Evolutionary conservation across 208 protist genomes (phyloP).

Genomic region (Naegleria lovaniensis): DNA sequence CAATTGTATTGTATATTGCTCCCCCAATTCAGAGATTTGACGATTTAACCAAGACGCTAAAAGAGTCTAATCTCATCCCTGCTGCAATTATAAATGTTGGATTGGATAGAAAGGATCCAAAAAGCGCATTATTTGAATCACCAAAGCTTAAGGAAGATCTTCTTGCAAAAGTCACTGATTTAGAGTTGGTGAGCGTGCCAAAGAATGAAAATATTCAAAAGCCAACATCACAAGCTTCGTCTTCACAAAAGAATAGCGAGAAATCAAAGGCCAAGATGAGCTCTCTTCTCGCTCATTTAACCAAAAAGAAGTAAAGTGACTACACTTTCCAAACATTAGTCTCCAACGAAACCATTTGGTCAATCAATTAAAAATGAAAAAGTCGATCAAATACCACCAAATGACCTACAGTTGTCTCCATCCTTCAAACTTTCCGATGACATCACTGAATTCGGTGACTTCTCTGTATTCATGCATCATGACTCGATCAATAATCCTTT

Average conservation of each 20-base stretch:
- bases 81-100: slow-evolving; percentile 2
- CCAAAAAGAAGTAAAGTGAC: neutral
- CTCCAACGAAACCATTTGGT: too few relatives aligned
- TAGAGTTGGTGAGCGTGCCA: neutral
- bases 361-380: too few relatives aligned
- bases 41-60: neutral
- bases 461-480: neutral
- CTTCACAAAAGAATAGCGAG: neutral
- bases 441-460: too few relatives aligned
- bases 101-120: slow-evolving; percentile 6
- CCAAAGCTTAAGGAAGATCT: neutral
- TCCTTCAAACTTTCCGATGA: too few relatives aligned
- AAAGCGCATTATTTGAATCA: neutral
- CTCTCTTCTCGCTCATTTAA: neutral
- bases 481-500: neutral
- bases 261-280: neutral
- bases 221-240: neutral
- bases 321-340: too few relatives aligned
- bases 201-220: slow-evolving; percentile 3
- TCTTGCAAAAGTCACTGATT: neutral
- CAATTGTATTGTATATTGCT: neutral
- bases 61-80: neutral
- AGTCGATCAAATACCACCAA: too few relatives aligned
- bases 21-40: neutral
- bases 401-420: too few relatives aligned